Evolutionary conservation across 306 rosid species (phyloP).

Genomic region (Phaseolus lunatus): DNA sequence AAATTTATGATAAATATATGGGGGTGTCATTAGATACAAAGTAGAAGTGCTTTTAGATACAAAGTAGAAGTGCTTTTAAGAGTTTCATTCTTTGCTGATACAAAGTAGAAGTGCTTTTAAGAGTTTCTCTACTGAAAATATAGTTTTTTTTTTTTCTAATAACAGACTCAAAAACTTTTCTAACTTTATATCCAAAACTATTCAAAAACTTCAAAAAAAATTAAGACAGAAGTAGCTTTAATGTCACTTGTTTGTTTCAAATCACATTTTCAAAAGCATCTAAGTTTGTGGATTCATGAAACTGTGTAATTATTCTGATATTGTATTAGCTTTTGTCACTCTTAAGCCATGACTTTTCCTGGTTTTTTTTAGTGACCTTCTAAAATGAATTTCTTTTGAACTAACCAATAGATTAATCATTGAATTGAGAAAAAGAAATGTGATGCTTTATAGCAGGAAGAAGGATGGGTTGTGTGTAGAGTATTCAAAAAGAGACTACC

Average conservation of each 20-base stretch:
- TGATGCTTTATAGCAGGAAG: conserved; percentile 68
- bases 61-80: too few species aligned
- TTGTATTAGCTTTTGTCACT: neutral
- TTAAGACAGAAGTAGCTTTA: too few species aligned
- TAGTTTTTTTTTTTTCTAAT: too few species aligned
- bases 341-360: neutral
- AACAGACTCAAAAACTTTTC: too few species aligned
- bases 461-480: conserved; percentile 99
- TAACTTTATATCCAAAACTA: too few species aligned
- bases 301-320: neutral
- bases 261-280: neutral
- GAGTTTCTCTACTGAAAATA: too few species aligned
- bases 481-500: conserved; percentile 94
- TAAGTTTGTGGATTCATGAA: neutral
- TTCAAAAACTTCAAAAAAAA: too few species aligned
- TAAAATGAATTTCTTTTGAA: neutral
- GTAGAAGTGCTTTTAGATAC: too few species aligned
- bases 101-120: too few species aligned
- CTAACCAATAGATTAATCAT: neutral
- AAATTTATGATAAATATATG: neutral
- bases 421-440: neutral
- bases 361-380: neutral
- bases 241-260: too few species aligned
- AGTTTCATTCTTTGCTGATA: too few species aligned
- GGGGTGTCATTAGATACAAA: too few species aligned